phyloP scores from a whole-genome alignment of 2,329 filamentous ascomycete species.

The Alternaria angustiovoidea region DNA sequence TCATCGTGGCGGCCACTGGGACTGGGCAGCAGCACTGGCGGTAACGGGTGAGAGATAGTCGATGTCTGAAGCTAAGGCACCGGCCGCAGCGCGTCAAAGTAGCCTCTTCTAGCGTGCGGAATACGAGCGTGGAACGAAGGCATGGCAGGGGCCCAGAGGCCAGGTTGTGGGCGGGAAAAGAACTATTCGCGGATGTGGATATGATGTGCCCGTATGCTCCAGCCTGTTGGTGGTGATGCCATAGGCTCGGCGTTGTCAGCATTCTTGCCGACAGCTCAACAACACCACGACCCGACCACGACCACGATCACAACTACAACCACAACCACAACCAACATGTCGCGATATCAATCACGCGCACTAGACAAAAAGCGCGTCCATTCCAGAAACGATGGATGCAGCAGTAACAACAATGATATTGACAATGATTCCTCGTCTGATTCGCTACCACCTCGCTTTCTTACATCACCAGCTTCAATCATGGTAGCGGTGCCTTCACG shows the following conservation, averaged over 20 bases:
- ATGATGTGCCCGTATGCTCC: conserved; percentile 18
- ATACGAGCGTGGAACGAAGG: conserved; percentile 27
- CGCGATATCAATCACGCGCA: background rate
- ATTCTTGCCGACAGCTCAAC: conserved; percentile 1
- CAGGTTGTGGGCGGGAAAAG: conserved; percentile 27
- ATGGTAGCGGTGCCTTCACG: background rate
- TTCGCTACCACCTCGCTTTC: background rate
- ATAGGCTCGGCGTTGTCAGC: conserved; percentile 17
- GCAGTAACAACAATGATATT: background rate
- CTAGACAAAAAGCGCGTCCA: background rate
- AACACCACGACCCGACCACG: background rate
- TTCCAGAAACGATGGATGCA: too few relatives aligned
- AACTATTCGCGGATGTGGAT: conserved; percentile 28
- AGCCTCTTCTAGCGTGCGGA: conserved; percentile 25
- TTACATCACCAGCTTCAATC: background rate
- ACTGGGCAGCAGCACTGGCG: conserved; percentile 29
- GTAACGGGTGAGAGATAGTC: conserved; percentile 27
- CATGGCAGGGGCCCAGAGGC: conserved; percentile 44
- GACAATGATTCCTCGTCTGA: background rate
- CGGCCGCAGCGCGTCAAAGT: conserved; percentile 29
- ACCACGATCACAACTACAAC: background rate
- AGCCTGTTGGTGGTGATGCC: conserved; percentile 29
- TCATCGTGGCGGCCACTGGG: conserved; percentile 66
- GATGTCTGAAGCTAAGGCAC: conserved; percentile 29
- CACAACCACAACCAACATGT: background rate